A percentile compares a stretch with the other conserved stretches of the same genome.
Conservation (phyloP, 345 rosid genomes). For the Pugionium dolabratum region DNA sequence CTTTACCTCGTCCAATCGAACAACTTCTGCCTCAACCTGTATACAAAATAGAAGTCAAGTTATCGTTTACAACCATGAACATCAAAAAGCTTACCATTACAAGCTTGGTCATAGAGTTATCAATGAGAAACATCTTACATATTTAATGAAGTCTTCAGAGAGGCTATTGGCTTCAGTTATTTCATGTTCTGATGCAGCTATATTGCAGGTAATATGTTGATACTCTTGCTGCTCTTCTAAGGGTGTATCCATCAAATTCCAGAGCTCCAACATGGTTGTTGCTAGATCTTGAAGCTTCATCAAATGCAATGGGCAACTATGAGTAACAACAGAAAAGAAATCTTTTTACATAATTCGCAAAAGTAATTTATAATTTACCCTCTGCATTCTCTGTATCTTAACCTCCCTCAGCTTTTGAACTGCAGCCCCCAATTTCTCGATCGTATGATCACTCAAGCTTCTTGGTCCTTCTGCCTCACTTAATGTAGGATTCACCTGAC, state of each 20-base stretch:
- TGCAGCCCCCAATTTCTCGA: slow-evolving; percentile 50
- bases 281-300: slow-evolving; percentile 97
- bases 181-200: slow-evolving; percentile 96
- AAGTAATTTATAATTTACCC: slow-evolving; percentile 47
- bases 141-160: slow-evolving; percentile 72
- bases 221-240: slow-evolving; percentile 89
- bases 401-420: slow-evolving; percentile 59
- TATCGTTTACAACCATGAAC: not conserved
- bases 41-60: slow-evolving; percentile 28
- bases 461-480: slow-evolving; percentile 54
- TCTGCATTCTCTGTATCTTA: slow-evolving; percentile 88
- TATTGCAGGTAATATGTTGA: slow-evolving; percentile 83
- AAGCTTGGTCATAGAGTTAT: slow-evolving; percentile 1
- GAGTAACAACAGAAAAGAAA: slow-evolving; percentile 3
- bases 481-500: slow-evolving; percentile 59
- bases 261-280: slow-evolving; percentile 84
- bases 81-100: slow-evolving; percentile 1
- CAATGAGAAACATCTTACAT: slow-evolving; percentile 52
- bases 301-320: slow-evolving; percentile 12
- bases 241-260: slow-evolving; percentile 99
- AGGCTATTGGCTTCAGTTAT: slow-evolving; percentile 82
- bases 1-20: slow-evolving; percentile 80
- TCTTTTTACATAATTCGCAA: not conserved
- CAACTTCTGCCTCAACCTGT: slow-evolving; percentile 91
- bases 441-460: slow-evolving; percentile 60